Conservation (phyloP, 2,329 filamentous ascomycete species). For the Colletotrichum sublineola region DNA sequence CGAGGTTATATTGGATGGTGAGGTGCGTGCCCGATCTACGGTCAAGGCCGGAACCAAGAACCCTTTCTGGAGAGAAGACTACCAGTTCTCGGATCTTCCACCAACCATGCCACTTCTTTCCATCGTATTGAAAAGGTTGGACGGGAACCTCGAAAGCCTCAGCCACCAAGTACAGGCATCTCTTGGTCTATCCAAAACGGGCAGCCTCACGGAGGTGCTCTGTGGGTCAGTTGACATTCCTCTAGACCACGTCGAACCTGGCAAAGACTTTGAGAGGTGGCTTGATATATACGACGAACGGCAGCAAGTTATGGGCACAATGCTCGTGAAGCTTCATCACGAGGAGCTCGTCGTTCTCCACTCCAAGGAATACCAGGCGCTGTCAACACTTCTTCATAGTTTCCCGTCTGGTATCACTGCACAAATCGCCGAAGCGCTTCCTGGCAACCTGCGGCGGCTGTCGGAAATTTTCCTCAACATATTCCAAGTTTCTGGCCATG, state of each 20-base stretch:
- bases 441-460: constrained; percentile 81
- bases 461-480: constrained; percentile 93
- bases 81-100: constrained; percentile 81
- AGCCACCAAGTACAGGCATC: constrained; percentile 59
- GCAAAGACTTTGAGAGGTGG: constrained; percentile 89
- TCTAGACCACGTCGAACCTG: constrained; percentile 81
- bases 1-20: constrained; percentile 84
- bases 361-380: constrained; percentile 83
- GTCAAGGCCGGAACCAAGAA: constrained; percentile 78
- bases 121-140: constrained; percentile 77
- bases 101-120: constrained; percentile 77
- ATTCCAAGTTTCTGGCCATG: constrained; percentile 89
- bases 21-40: constrained; percentile 81
- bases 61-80: constrained; percentile 87
- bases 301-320: constrained; percentile 82
- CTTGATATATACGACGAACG: constrained; percentile 83
- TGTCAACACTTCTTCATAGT: constrained; percentile 86
- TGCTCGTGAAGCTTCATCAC: constrained; percentile 85
- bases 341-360: constrained; percentile 93
- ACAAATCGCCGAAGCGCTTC: constrained; percentile 84
- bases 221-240: constrained; percentile 85
- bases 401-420: constrained; percentile 88
- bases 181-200: constrained; percentile 57
- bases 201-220: constrained; percentile 63
- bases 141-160: constrained; percentile 63